These are phyloP conservation scores for Trichosanthes truncata DNA, from an alignment of 306 rosid species.

Conservation along the genomic window DNA sequence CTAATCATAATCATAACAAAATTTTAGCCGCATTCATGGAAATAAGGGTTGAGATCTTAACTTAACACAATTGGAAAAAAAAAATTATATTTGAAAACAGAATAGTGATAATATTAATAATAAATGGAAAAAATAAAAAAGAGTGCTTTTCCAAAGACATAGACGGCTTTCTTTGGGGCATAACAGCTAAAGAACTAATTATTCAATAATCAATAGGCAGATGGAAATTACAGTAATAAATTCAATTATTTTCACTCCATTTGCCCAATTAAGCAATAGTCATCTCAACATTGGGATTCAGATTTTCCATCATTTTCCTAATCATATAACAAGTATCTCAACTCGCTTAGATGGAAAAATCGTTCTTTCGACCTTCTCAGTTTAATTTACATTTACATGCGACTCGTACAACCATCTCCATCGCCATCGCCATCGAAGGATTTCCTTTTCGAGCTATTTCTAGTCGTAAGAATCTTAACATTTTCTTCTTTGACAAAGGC, in stretches of 20 bases:
- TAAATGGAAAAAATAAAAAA: neutral
- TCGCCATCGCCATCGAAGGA: neutral
- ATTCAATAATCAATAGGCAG: neutral
- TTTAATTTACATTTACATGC: neutral
- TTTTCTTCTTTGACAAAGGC: neutral
- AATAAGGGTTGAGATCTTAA: neutral
- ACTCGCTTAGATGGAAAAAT: neutral
- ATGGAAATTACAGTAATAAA: neutral
- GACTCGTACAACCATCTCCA: neutral
- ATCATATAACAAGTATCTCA: neutral
- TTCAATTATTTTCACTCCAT: neutral
- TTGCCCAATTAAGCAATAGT: neutral
- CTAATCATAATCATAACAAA: neutral
- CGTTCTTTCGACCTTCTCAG: neutral
- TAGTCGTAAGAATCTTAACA: conserved; percentile 6
- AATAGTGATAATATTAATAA: neutral
- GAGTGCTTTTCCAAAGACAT: neutral
- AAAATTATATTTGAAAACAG: no score
- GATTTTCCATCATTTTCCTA: conserved; percentile 1
- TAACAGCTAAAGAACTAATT: neutral
- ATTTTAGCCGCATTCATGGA: no score
- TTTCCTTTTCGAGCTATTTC: neutral
- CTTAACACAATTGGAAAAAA: no score
- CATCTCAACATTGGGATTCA: neutral
- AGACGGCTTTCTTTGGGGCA: neutral